Evolutionary conservation across 495 filamentous ascomycete species (phyloP).

Genomic region (Daldinia decipiens): DNA sequence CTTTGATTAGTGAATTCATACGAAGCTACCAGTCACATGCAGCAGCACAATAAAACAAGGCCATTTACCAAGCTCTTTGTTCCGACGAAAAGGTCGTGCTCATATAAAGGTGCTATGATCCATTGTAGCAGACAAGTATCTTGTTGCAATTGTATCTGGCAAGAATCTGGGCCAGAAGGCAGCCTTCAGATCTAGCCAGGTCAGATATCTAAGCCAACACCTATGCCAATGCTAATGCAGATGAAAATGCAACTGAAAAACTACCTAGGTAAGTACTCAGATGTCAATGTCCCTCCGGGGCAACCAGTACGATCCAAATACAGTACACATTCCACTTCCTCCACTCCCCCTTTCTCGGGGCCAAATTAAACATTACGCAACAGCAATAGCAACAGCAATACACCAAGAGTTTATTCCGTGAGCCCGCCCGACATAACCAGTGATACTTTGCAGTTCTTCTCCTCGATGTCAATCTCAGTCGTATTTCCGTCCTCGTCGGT

Average conservation of each 20-base stretch:
- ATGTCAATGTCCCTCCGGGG: not conserved
- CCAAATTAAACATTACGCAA: not conserved
- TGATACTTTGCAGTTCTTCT: not conserved
- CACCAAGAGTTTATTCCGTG: not conserved
- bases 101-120: not conserved
- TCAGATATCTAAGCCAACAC: not conserved
- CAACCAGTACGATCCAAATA: not conserved
- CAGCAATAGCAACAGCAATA: not conserved
- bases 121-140: not conserved
- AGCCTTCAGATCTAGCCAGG: not conserved
- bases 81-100: not conserved
- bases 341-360: not conserved
- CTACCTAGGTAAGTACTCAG: too few relatives aligned
- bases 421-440: constrained; percentile 15
- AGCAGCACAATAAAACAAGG: not conserved
- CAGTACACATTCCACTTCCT: not conserved
- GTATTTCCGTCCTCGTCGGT: constrained; percentile 5
- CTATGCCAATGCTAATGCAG: not conserved
- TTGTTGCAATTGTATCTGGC: not conserved
- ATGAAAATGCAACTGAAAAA: not conserved
- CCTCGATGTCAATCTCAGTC: not conserved
- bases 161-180: not conserved
- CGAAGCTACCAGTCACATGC: not conserved
- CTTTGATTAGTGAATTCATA: not conserved
- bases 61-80: not conserved